Evolutionary conservation across 1,284 basidiomycete species (phyloP).

Genomic region (Microbotryum silenes-acaulis): DNA sequence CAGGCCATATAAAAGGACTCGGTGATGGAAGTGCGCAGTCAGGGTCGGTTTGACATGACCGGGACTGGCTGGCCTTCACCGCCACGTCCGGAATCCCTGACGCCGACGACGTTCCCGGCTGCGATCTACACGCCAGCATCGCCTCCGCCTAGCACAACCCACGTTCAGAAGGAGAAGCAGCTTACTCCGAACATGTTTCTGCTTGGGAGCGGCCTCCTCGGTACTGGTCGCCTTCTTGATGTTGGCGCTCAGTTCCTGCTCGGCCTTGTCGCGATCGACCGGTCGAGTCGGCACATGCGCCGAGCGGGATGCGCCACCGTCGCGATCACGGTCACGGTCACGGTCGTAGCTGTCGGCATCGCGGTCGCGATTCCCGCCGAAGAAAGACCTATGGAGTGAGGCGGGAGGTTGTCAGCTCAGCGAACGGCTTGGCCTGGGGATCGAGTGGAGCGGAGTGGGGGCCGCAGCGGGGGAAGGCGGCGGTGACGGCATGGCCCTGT

Average conservation of each 20-base stretch:
- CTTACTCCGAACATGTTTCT: constrained; percentile 94
- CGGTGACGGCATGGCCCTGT: too few relatives aligned
- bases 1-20: too few relatives aligned
- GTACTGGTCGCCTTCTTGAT: constrained; percentile 94
- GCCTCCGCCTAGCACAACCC: too few relatives aligned
- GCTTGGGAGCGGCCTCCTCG: constrained; percentile 87
- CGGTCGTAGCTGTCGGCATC: constrained; percentile 5
- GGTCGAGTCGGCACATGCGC: constrained; percentile 65
- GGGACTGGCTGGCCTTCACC: not conserved
- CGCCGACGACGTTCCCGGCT: too few relatives aligned
- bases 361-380: not conserved
- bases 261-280: constrained; percentile 93
- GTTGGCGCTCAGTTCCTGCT: constrained; percentile 79
- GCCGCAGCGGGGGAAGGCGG: too few relatives aligned
- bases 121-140: too few relatives aligned
- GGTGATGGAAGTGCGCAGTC: too few relatives aligned
- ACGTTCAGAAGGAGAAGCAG: constrained; percentile 26
- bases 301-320: not conserved
- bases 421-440: too few relatives aligned
- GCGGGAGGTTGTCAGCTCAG: not conserved
- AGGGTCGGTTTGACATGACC: not conserved
- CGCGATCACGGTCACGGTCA: constrained; percentile 10
- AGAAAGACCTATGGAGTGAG: constrained; percentile 5
- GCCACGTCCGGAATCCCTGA: not conserved
- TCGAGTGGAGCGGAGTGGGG: too few relatives aligned